Conservation (phyloP, 169 alveolate genomes). For the Cytauxzoon felis region DNA sequence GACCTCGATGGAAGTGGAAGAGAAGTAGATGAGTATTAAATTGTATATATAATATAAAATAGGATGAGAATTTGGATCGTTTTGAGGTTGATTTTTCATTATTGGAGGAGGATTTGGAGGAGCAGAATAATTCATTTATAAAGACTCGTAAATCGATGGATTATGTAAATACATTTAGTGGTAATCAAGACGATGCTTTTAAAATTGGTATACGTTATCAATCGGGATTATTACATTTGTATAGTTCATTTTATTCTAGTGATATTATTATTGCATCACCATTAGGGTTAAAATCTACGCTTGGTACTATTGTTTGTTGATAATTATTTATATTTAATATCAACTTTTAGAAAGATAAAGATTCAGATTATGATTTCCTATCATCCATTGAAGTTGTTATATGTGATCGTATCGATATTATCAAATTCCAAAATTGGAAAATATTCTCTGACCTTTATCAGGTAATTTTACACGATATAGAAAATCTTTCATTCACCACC, state of each 20-base stretch:
- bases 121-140: slow-evolving; percentile 37
- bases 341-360: slow-evolving; percentile 15
- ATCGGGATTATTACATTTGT: slow-evolving; percentile 70
- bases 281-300: slow-evolving; percentile 70
- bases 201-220: slow-evolving; percentile 79
- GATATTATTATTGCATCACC: slow-evolving; percentile 87
- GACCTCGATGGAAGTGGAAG: no score
- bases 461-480: slow-evolving; percentile 9
- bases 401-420: slow-evolving; percentile 79
- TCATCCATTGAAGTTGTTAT: slow-evolving; percentile 83
- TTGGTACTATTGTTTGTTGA: background rate
- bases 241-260: slow-evolving; percentile 78
- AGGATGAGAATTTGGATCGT: slow-evolving; percentile 63
- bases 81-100: slow-evolving; percentile 69
- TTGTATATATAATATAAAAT: background rate
- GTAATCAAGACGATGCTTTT: slow-evolving; percentile 82
- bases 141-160: slow-evolving; percentile 66
- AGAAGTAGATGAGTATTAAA: no score
- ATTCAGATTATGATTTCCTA: slow-evolving; percentile 71
- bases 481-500: background rate
- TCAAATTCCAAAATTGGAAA: slow-evolving; percentile 83
- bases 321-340: background rate
- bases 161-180: slow-evolving; percentile 65
- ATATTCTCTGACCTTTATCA: slow-evolving; percentile 67
- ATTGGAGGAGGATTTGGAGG: slow-evolving; percentile 55